Evolutionary conservation across 345 rosid species (phyloP).

Genomic region (Anastatica hierochuntica): DNA sequence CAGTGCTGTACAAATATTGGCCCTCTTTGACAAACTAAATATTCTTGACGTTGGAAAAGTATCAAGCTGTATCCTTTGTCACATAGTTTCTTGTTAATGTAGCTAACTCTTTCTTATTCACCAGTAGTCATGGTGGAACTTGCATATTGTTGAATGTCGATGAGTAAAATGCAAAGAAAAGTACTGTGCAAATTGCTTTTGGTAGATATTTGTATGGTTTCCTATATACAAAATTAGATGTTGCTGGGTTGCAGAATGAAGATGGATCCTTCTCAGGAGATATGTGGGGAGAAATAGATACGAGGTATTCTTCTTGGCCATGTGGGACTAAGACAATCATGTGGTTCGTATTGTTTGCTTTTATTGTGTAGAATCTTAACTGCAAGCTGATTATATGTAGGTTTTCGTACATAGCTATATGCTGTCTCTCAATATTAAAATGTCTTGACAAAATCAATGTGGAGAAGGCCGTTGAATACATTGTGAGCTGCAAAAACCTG

Average conservation of each 20-base stretch:
- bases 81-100: conserved; percentile 1
- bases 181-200: background rate
- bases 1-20: conserved; percentile 79
- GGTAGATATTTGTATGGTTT: conserved; percentile 4
- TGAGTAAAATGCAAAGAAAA: too few species aligned
- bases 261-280: conserved; percentile 97
- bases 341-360: background rate
- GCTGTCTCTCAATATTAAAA: conserved; percentile 65
- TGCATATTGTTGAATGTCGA: background rate
- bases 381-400: conserved; percentile 25
- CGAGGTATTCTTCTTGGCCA: conserved; percentile 41
- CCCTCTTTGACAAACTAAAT: conserved; percentile 59
- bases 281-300: conserved; percentile 92
- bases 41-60: conserved; percentile 58
- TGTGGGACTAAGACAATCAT: too few species aligned
- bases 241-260: conserved; percentile 71
- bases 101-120: background rate
- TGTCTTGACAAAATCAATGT: conserved; percentile 58
- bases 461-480: conserved; percentile 66
- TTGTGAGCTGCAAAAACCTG: conserved; percentile 77
- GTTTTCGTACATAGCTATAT: conserved; percentile 79
- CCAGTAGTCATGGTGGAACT: background rate
- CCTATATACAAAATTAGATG: conserved; percentile 37
- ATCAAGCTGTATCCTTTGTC: conserved; percentile 71
- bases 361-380: background rate